These are phyloP conservation scores for Wickerhamomyces sydowiorum DNA, from an alignment of 805 yeast species.

Conservation along the genomic window DNA sequence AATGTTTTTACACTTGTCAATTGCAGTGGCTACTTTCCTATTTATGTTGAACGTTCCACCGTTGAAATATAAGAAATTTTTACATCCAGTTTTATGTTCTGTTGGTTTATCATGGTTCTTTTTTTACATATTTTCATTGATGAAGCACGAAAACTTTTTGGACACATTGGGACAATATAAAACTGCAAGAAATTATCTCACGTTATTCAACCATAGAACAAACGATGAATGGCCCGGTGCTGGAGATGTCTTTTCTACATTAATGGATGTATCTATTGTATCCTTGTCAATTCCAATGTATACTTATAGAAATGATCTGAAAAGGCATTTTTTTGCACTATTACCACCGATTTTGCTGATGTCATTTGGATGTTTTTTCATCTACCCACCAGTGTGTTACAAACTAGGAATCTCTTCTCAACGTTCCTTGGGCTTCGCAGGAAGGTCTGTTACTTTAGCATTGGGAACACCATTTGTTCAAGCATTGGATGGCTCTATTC, in stretches of 20 bases:
- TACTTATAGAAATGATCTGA: conserved; percentile 60
- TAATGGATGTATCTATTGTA: conserved; percentile 75
- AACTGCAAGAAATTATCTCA: conserved; percentile 63
- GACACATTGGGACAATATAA: conserved; percentile 49
- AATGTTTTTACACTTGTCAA: conserved; percentile 56
- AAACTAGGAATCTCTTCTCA: conserved; percentile 56
- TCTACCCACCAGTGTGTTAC: conserved; percentile 66
- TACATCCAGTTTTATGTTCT: conserved; percentile 70
- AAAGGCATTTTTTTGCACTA: conserved; percentile 50
- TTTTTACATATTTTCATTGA: conserved; percentile 54
- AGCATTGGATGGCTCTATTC: conserved; percentile 62
- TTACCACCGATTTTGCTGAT: conserved; percentile 54
- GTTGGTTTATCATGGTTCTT: conserved; percentile 60
- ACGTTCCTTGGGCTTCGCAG: conserved; percentile 69
- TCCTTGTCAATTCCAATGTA: conserved; percentile 75
- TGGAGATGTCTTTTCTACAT: conserved; percentile 64
- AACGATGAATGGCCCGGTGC: conserved; percentile 61
- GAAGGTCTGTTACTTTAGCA: conserved; percentile 74
- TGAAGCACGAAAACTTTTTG: conserved; percentile 44
- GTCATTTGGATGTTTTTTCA: conserved; percentile 53
- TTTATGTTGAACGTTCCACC: conserved; percentile 39
- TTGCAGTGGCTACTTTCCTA: conserved; percentile 53
- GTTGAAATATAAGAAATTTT: conserved; percentile 39
- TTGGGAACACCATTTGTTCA: conserved; percentile 68
- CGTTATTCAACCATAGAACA: conserved; percentile 40